These are phyloP conservation scores for Geotrichum histeridarum DNA, from an alignment of 1,139 yeast species.

Conservation along the genomic window DNA sequence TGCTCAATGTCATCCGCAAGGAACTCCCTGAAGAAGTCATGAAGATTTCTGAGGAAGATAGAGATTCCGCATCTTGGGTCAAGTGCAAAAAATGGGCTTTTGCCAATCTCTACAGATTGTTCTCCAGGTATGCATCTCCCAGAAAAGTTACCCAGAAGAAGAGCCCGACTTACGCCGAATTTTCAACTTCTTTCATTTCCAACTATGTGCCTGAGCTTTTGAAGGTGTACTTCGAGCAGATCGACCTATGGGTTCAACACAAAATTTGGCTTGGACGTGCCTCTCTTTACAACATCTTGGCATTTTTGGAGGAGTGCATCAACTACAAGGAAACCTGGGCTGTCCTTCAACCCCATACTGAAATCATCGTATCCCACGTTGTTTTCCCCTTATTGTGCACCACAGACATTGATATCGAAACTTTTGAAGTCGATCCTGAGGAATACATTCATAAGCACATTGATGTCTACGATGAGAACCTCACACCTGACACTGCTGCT, in stretches of 20 bases:
- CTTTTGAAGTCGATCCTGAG: constrained; percentile 82
- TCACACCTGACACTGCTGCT: constrained; percentile 78
- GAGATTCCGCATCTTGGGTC: constrained; percentile 52
- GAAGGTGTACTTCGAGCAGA: constrained; percentile 54
- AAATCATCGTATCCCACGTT: constrained; percentile 61
- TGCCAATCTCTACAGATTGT: constrained; percentile 68
- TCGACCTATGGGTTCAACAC: constrained; percentile 67
- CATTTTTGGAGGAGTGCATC: constrained; percentile 66
- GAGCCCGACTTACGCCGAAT: constrained; percentile 32
- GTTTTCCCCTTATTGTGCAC: constrained; percentile 76
- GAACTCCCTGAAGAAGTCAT: constrained; percentile 50
- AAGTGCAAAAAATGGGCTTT: constrained; percentile 91
- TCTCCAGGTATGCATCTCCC: constrained; percentile 61
- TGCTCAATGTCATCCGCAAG: constrained; percentile 61
- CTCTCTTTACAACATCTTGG: constrained; percentile 59
- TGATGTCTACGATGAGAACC: constrained; percentile 66
- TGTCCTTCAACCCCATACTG: constrained; percentile 63
- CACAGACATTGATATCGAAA: constrained; percentile 60
- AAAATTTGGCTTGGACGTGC: constrained; percentile 66
- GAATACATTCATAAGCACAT: constrained; percentile 80
- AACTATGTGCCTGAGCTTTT: constrained; percentile 72
- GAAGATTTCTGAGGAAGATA: constrained; percentile 45
- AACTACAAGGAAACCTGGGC: constrained; percentile 66
- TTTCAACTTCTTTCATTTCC: constrained; percentile 33
- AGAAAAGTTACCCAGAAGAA: constrained; percentile 32